Evolutionary conservation across 768 basidiomycete genomes (phyloP), one percentile per base, ranked within the genome.

Genomic region (Cystobasidium ongulense): DNA sequence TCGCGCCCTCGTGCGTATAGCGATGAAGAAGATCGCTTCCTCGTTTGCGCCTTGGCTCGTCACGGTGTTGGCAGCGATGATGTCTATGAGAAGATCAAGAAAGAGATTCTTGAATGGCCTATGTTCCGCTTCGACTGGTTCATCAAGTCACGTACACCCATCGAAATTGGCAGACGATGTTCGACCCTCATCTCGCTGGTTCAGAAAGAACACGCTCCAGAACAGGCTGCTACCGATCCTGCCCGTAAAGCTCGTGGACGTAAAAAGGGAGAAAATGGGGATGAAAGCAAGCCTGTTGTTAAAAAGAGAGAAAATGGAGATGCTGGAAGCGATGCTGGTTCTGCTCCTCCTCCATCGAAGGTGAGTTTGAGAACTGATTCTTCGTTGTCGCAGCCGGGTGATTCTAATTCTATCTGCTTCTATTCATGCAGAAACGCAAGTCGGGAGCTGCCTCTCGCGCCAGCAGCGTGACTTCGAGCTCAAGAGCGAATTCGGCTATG

Each of bases 21-120:
- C 29, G 96, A 99, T 76, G 96, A 98, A 79, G 96, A 98, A 80
- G 96, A 98, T 78, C 85, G 95, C 21, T 99, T 97, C 83, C 85
- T 98, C 13, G 86, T 98, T 43, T 92, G 91, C 79, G 87, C 93
- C 29, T 82, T 98, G 75, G 87, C 88, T 80, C 87, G 95, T 82
- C 94, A 97, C 76, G 92, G 93, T 27, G 88, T 97, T 85, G 88
- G 88, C 70, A 83, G 85, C 18, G 91, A 83, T 52, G 81, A 96
- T 78, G 89, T 92, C 29, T 96, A 93, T 79, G 95, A 99, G 79
- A 83, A 88, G 66, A 96, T 98, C 82, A 96, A 95, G 86, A 87
- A 89, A 81, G 95, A 98, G 81, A 92, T 98, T 76, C 89, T 88
- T 18, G 94, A 98, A 82, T 97, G 93, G 82, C 94, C 95, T 0